A percentile compares a stretch with the other conserved stretches of the same genome.
These are phyloP conservation scores for Neopestalotiopsis rosae DNA, from an alignment of 2,329 filamentous ascomycete species.

Conservation along the genomic window DNA sequence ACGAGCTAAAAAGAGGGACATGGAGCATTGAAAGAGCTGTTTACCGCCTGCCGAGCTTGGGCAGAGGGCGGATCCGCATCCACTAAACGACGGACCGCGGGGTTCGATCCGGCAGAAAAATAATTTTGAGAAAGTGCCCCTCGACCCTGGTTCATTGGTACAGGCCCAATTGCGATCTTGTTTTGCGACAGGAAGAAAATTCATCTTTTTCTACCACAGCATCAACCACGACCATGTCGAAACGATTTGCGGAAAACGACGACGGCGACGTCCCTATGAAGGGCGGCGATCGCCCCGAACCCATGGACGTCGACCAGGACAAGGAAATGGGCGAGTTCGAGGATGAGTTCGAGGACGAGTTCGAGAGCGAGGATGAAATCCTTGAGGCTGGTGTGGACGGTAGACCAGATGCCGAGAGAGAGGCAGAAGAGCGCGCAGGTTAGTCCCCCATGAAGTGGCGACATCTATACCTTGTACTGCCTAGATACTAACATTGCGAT, in stretches of 20 bases:
- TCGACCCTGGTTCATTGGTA: neutral
- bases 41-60: constrained; percentile 7
- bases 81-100: constrained; percentile 20
- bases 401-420: constrained; percentile 87
- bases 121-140: constrained; percentile 8
- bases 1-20: neutral
- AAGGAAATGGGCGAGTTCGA: constrained; percentile 83
- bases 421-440: constrained; percentile 84
- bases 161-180: neutral
- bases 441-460: neutral
- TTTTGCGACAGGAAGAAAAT: neutral
- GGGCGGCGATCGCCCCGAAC: constrained; percentile 17
- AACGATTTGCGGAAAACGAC: constrained; percentile 59
- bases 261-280: constrained; percentile 47
- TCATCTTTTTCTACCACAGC: constrained; percentile 21
- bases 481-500: neutral
- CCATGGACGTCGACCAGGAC: constrained; percentile 68
- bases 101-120: constrained; percentile 27
- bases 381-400: constrained; percentile 94
- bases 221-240: constrained; percentile 55
- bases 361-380: constrained; percentile 88
- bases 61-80: neutral
- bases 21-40: constrained; percentile 12
- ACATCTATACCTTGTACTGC: neutral
- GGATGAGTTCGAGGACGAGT: constrained; percentile 93